Evolutionary conservation across 2,329 filamentous ascomycete species (phyloP).

Genomic region (Colletotrichum lindemuthianum): DNA sequence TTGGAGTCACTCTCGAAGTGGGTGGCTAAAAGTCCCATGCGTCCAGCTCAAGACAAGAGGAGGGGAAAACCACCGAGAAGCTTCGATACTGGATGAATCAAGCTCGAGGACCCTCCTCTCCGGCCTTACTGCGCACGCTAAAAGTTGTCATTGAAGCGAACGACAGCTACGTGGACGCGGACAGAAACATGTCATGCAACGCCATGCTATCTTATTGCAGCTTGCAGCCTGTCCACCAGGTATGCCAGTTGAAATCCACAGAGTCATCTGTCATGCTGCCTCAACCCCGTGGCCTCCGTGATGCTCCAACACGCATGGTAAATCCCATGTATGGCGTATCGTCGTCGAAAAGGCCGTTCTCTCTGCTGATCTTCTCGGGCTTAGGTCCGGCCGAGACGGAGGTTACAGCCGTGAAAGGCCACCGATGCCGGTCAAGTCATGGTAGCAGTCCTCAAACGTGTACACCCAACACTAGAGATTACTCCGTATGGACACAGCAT

Average conservation of each 20-base stretch:
- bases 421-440: conserved; percentile 22
- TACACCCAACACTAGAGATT: neutral
- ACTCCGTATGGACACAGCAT: conserved; percentile 20
- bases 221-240: too few species aligned
- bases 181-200: neutral
- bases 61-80: neutral
- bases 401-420: conserved; percentile 11
- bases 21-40: too few species aligned
- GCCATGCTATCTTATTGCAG: too few species aligned
- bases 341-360: too few species aligned
- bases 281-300: too few species aligned
- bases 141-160: neutral
- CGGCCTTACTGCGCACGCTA: neutral
- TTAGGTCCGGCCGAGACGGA: conserved; percentile 19
- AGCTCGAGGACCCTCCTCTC: neutral
- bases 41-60: neutral
- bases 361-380: conserved; percentile 5
- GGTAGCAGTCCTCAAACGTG: neutral
- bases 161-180: neutral
- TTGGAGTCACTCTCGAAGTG: too few species aligned
- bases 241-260: too few species aligned
- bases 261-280: too few species aligned
- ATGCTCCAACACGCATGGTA: too few species aligned
- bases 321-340: too few species aligned
- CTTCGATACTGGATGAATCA: too few species aligned